phyloP scores from a whole-genome alignment of 148 eudicot species.

The Euryodendron excelsum region DNA sequence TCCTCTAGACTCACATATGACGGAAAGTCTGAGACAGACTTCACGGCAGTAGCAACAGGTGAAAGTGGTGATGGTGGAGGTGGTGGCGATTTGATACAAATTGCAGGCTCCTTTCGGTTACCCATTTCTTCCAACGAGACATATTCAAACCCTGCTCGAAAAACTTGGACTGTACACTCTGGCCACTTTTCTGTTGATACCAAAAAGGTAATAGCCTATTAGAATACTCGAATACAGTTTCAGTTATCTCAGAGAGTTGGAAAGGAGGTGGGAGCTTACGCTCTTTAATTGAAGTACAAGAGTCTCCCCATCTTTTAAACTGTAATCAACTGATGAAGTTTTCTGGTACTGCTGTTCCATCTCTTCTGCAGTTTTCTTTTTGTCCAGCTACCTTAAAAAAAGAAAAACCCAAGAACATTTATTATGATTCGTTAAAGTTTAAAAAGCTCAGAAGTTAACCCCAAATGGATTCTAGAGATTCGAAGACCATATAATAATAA shows the following conservation, averaged over 20 bases:
- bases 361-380: conserved; percentile 98
- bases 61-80: conserved; percentile 76
- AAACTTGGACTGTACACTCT: conserved; percentile 50
- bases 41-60: conserved; percentile 36
- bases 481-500: too few relatives aligned
- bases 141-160: conserved; percentile 64
- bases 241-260: background rate
- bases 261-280: conserved; percentile 32
- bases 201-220: conserved; percentile 10
- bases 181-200: conserved; percentile 52
- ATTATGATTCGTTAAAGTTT: too few relatives aligned
- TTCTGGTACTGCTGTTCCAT: conserved; percentile 94
- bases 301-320: conserved; percentile 95
- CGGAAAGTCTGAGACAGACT: conserved; percentile 37
- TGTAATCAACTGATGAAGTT: conserved; percentile 81
- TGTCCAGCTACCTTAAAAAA: conserved; percentile 69
- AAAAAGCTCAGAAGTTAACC: too few relatives aligned
- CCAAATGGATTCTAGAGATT: too few relatives aligned
- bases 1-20: conserved; percentile 31
- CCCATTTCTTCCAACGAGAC: conserved; percentile 49
- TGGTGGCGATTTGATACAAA: conserved; percentile 73
- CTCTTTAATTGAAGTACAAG: conserved; percentile 74
- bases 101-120: conserved; percentile 44
- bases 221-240: background rate
- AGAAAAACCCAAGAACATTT: too few relatives aligned